These are phyloP conservation scores for Spathaspora passalidarum DNA, from an alignment of 805 yeast genomes.

Conservation along the genomic window DNA sequence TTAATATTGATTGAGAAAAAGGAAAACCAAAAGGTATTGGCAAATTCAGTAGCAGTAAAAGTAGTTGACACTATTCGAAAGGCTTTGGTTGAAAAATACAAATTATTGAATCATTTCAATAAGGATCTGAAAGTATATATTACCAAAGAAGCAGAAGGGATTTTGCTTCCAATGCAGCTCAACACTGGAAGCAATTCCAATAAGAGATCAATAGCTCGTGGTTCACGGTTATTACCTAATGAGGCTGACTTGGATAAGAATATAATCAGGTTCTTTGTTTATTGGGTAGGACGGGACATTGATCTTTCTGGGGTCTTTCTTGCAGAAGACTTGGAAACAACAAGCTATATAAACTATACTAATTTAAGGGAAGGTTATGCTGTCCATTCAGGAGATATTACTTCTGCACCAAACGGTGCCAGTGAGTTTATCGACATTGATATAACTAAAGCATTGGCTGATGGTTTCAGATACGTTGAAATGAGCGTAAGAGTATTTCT, in stretches of 20 bases:
- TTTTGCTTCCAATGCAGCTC: constrained; percentile 8
- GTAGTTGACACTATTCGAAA: background rate
- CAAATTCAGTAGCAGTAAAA: background rate
- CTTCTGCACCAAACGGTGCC: constrained; percentile 9
- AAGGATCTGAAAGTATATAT: constrained; percentile 4
- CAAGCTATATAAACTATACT: background rate
- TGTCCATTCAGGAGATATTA: constrained; percentile 11
- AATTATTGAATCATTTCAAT: background rate
- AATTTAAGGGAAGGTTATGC: constrained; percentile 6
- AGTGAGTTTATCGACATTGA: constrained; percentile 11
- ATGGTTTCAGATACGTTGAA: constrained; percentile 6
- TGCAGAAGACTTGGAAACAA: constrained; percentile 1
- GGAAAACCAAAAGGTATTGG: background rate
- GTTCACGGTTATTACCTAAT: constrained; percentile 5
- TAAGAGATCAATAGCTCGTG: constrained; percentile 9
- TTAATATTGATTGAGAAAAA: background rate
- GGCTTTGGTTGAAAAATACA: constrained; percentile 1
- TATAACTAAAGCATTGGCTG: constrained; percentile 3
- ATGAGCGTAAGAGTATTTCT: constrained; percentile 7
- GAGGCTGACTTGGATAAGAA: constrained; percentile 3
- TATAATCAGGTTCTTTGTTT: constrained; percentile 7
- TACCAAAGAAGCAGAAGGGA: constrained; percentile 1
- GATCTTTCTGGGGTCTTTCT: constrained; percentile 6
- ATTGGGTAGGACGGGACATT: constrained; percentile 10
- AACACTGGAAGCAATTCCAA: constrained; percentile 6